phyloP scores from a whole-genome alignment of 2,329 filamentous ascomycete genomes.

The Ophiostoma sp. region DNA sequence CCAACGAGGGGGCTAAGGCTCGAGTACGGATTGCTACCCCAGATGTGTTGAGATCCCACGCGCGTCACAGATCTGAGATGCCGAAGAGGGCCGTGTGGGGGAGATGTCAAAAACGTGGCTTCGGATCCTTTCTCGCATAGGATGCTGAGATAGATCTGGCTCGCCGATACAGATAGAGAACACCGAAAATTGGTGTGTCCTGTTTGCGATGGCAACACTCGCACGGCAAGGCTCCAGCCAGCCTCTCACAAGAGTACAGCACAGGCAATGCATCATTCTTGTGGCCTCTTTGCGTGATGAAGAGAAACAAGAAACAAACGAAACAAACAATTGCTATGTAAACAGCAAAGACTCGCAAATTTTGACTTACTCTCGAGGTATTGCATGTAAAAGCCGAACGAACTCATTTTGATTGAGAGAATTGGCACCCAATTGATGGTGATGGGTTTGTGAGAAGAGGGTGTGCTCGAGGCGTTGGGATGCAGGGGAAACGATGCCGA shows the following conservation, averaged over 20 bases:
- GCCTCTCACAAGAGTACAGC: not conserved
- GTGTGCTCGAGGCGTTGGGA: not conserved
- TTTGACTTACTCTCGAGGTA: conserved; percentile 70
- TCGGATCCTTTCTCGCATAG: not conserved
- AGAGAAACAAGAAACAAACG: conserved; percentile 24
- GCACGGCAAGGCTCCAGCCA: not conserved
- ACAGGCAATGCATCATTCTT: not conserved
- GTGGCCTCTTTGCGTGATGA: not conserved
- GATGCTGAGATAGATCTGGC: not conserved
- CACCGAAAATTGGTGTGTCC: not conserved
- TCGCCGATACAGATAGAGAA: not conserved
- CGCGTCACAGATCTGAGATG: conserved; percentile 21
- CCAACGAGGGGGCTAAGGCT: conserved; percentile 33
- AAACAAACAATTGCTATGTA: no score
- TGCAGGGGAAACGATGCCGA: not conserved
- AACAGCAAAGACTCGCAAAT: not conserved
- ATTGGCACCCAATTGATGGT: conserved; percentile 33
- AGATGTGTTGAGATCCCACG: conserved; percentile 9
- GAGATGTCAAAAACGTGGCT: not conserved
- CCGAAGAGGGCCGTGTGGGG: conserved; percentile 1
- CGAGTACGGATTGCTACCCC: conserved; percentile 18
- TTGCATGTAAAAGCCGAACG: conserved; percentile 66
- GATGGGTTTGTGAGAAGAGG: not conserved
- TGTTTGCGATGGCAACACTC: not conserved
- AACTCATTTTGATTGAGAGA: conserved; percentile 49